These are phyloP conservation scores for Trypanosoma scelopori DNA, from an alignment of 208 protist genomes.

Conservation along the genomic window DNA sequence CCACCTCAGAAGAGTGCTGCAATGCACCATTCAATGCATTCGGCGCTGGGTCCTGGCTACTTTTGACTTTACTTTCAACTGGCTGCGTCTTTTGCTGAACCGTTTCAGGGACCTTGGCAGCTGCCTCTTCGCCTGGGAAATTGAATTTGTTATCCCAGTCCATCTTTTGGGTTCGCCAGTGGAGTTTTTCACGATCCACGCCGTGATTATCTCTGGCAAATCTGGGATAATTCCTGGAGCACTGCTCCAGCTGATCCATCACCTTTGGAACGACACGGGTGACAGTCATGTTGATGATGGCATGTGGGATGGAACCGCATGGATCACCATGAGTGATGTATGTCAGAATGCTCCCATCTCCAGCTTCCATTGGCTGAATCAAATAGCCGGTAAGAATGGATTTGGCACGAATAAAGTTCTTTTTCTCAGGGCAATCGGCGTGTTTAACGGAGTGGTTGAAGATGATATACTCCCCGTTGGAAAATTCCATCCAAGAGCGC, in stretches of 20 bases:
- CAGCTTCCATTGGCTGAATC: conserved; percentile 53
- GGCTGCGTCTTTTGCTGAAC: background rate
- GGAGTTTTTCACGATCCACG: conserved; percentile 36
- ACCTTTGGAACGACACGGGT: conserved; percentile 58
- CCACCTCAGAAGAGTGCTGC: background rate
- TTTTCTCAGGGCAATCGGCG: conserved; percentile 68
- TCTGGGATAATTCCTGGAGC: conserved; percentile 57
- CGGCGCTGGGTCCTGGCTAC: background rate
- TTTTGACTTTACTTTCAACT: background rate
- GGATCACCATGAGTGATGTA: conserved; percentile 89
- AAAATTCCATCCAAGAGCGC: conserved; percentile 92
- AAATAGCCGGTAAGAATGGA: conserved; percentile 87
- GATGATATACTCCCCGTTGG: conserved; percentile 89
- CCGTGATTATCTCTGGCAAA: conserved; percentile 64
- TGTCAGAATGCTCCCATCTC: conserved; percentile 52
- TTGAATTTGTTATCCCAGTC: conserved; percentile 69
- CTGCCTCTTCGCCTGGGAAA: conserved; percentile 56
- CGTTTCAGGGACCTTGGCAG: background rate
- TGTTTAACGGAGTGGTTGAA: conserved; percentile 92
- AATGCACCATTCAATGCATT: background rate
- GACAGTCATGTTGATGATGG: conserved; percentile 78
- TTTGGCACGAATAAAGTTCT: conserved; percentile 70
- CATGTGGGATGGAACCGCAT: conserved; percentile 78
- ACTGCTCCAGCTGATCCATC: conserved; percentile 69
- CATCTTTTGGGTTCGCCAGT: conserved; percentile 83